A percentile compares a stretch with the other conserved stretches of the same genome.
These are phyloP conservation scores for Vanrija pseudolonga DNA, from an alignment of 1,284 basidiomycete species.

Conservation along the genomic window DNA sequence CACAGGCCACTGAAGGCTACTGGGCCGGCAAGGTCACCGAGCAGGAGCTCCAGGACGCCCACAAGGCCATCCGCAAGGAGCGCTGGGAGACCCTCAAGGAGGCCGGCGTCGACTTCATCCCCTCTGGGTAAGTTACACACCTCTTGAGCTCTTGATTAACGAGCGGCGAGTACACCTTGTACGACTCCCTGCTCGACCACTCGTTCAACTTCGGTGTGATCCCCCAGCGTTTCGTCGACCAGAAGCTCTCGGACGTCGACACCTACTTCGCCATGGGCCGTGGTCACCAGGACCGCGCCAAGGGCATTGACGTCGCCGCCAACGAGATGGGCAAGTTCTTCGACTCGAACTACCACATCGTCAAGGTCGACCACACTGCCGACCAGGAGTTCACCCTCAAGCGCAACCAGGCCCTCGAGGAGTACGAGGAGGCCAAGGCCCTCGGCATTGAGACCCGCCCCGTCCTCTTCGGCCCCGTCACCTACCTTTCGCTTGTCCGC, in stretches of 20 bases:
- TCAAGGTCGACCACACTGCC: constrained; percentile 95
- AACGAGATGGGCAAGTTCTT: constrained; percentile 99
- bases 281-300: constrained; percentile 81
- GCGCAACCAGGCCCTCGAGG: constrained; percentile 91
- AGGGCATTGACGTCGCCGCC: constrained; percentile 90
- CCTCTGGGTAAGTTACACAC: constrained; percentile 61
- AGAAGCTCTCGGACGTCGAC: constrained; percentile 84
- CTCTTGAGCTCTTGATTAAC: not conserved
- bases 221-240: constrained; percentile 87
- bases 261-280: constrained; percentile 99
- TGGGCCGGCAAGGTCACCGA: constrained; percentile 91
- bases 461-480: constrained; percentile 92
- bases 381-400: constrained; percentile 90
- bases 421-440: constrained; percentile 92
- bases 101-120: constrained; percentile 85
- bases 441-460: constrained; percentile 89
- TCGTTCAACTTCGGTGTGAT: constrained; percentile 96
- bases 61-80: constrained; percentile 82
- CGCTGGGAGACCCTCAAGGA: constrained; percentile 88
- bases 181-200: constrained; percentile 98
- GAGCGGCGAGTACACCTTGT: constrained; percentile 97
- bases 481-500: constrained; percentile 94
- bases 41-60: constrained; percentile 83
- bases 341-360: constrained; percentile 99
- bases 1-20: constrained; percentile 85